Percentiles rank a stretch among this genome's conserved stretches.
Evolutionary conservation across 2,329 filamentous ascomycete genomes (phyloP).

Genomic region (Xylariaceae sp.): DNA sequence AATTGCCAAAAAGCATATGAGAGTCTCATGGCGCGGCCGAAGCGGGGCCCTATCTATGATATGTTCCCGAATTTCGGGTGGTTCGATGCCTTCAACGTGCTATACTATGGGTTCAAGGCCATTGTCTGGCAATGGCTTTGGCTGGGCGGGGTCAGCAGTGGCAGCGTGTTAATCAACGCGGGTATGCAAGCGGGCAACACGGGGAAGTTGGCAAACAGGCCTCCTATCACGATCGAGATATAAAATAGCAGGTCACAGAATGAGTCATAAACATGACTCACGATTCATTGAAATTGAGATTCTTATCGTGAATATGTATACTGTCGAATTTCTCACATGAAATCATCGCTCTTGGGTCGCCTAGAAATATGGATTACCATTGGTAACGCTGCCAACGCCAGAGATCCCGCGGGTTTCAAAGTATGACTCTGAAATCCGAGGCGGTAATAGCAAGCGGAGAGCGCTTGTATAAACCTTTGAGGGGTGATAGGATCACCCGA

Average conservation of each 20-base stretch:
- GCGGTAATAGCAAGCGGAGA: constrained; percentile 19
- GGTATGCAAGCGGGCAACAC: constrained; percentile 51
- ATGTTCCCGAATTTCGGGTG: constrained; percentile 42
- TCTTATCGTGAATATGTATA: background rate
- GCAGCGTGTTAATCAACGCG: constrained; percentile 52
- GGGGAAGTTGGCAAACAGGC: constrained; percentile 40
- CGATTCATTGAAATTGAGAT: background rate
- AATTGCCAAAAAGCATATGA: constrained; percentile 67
- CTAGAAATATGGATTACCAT: constrained; percentile 13
- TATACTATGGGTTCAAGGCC: constrained; percentile 42
- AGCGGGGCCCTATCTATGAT: constrained; percentile 41
- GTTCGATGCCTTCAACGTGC: constrained; percentile 41
- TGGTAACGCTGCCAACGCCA: constrained; percentile 3
- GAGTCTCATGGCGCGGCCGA: constrained; percentile 46
- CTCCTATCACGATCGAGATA: constrained; percentile 29
- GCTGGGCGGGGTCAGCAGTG: constrained; percentile 45
- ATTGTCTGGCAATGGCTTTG: constrained; percentile 53
- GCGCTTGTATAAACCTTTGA: constrained; percentile 10
- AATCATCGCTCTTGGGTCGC: background rate
- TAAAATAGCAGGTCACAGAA: background rate
- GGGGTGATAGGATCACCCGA: constrained; percentile 19
- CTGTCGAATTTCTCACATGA: background rate
- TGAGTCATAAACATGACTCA: background rate
- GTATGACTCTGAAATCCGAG: constrained; percentile 14
- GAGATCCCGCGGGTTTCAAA: constrained; percentile 2